Conservation (phyloP, 2,329 filamentous ascomycete genomes). For the Aphanocladium album region DNA sequence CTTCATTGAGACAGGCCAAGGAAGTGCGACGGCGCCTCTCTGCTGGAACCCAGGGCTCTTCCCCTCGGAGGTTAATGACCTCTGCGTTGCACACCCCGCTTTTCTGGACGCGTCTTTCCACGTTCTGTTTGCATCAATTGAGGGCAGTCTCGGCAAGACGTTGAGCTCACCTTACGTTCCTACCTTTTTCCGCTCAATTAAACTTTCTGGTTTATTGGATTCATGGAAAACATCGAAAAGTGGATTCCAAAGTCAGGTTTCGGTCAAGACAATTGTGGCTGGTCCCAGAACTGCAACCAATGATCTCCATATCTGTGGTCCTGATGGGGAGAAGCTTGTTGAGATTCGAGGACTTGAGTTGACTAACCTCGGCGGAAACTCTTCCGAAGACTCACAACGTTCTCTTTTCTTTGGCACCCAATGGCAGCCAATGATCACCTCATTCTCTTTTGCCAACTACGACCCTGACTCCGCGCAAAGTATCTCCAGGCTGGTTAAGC, state of each 20-base stretch:
- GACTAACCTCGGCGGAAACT: slow-evolving; percentile 20
- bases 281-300: slow-evolving; percentile 22
- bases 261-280: slow-evolving; percentile 17
- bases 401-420: slow-evolving; percentile 21
- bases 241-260: not conserved
- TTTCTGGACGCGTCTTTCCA: slow-evolving; percentile 24
- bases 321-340: slow-evolving; percentile 19
- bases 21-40: slow-evolving; percentile 18
- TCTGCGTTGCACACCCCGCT: not conserved
- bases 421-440: slow-evolving; percentile 22
- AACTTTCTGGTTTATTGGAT: slow-evolving; percentile 20
- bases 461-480: not conserved
- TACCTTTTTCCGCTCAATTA: slow-evolving; percentile 20
- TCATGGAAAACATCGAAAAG: slow-evolving; percentile 16
- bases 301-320: slow-evolving; percentile 20
- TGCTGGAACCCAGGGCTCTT: slow-evolving; percentile 17
- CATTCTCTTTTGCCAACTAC: slow-evolving; percentile 15
- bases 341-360: slow-evolving; percentile 22
- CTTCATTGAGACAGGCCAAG: slow-evolving; percentile 19
- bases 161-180: slow-evolving; percentile 22
- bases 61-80: slow-evolving; percentile 16
- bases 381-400: slow-evolving; percentile 19
- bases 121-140: slow-evolving; percentile 22
- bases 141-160: slow-evolving; percentile 19
- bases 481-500: slow-evolving; percentile 18